These are phyloP conservation scores for Lactarius tabidus DNA, from an alignment of 768 basidiomycete genomes.

Conservation along the genomic window DNA sequence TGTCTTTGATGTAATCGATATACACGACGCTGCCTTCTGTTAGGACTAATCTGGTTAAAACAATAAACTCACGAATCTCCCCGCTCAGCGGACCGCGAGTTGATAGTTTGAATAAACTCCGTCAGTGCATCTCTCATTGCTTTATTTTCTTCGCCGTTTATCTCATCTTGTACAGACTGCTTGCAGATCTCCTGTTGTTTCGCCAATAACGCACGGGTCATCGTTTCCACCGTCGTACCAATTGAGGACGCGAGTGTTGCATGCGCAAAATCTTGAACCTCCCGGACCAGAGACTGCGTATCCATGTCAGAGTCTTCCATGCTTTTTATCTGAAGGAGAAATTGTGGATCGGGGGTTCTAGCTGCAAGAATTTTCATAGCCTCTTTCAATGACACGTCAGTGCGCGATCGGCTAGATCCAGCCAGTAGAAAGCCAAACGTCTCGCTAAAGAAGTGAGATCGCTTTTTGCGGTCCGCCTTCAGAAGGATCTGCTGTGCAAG, in stretches of 20 bases:
- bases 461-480: neutral
- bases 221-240: constrained; percentile 1
- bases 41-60: neutral
- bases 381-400: neutral
- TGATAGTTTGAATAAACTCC: constrained; percentile 11
- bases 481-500: neutral
- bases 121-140: neutral
- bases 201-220: neutral
- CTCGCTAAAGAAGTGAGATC: too few relatives aligned
- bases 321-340: constrained; percentile 9
- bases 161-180: constrained; percentile 6
- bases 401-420: too few relatives aligned
- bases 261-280: neutral
- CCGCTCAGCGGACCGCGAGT: neutral
- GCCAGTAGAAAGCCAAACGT: too few relatives aligned
- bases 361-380: constrained; percentile 8
- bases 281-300: constrained; percentile 1
- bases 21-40: neutral
- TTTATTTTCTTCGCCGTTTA: neutral
- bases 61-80: constrained; percentile 8
- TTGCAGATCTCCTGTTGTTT: constrained; percentile 15
- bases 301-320: neutral
- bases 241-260: constrained; percentile 8
- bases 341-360: constrained; percentile 2
- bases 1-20: neutral